phyloP scores from a whole-genome alignment of 192 early-diverging fungal genomes.

The Podila minutissima region DNA sequence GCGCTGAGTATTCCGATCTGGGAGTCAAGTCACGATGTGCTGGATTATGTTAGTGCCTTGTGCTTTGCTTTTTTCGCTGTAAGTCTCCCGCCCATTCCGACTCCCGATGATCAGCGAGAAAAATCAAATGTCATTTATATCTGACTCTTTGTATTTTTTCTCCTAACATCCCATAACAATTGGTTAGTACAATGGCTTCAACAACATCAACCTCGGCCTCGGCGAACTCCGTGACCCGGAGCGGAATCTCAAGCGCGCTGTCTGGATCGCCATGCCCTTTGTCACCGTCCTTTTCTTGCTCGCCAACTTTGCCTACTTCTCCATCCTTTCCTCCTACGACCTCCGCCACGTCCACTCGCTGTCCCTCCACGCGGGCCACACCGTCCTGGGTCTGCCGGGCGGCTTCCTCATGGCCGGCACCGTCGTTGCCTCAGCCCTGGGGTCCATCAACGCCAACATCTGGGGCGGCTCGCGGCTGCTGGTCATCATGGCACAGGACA shows the following conservation, averaged over 20 bases:
- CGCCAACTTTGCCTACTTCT: conserved; percentile 53
- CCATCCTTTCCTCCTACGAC: conserved; percentile 46
- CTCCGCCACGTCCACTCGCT: conserved; percentile 48
- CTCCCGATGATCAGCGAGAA: too few species aligned
- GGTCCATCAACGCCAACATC: conserved; percentile 69
- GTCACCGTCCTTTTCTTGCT: conserved; percentile 50
- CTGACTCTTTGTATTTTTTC: not conserved
- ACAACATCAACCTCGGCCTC: conserved; percentile 52
- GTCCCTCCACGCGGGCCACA: conserved; percentile 42
- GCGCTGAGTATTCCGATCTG: conserved; percentile 34
- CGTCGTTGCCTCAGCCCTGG: conserved; percentile 40
- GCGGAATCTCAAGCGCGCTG: conserved; percentile 42
- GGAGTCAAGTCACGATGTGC: conserved; percentile 35
- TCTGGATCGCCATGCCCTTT: conserved; percentile 42
- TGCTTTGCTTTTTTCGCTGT: conserved; percentile 53
- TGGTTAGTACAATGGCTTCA: conserved; percentile 54
- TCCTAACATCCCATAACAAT: not conserved
- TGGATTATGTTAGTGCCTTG: conserved; percentile 48
- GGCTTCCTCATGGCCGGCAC: conserved; percentile 42
- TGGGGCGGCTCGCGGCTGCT: conserved; percentile 62
- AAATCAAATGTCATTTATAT: too few species aligned
- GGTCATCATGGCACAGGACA: conserved; percentile 49
- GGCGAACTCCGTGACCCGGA: conserved; percentile 49
- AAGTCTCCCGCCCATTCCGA: not conserved
- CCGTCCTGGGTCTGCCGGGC: conserved; percentile 32